These are phyloP conservation scores for Backusella morwellensis DNA, from an alignment of 192 early-diverging fungal genomes.

Conservation along the genomic window DNA sequence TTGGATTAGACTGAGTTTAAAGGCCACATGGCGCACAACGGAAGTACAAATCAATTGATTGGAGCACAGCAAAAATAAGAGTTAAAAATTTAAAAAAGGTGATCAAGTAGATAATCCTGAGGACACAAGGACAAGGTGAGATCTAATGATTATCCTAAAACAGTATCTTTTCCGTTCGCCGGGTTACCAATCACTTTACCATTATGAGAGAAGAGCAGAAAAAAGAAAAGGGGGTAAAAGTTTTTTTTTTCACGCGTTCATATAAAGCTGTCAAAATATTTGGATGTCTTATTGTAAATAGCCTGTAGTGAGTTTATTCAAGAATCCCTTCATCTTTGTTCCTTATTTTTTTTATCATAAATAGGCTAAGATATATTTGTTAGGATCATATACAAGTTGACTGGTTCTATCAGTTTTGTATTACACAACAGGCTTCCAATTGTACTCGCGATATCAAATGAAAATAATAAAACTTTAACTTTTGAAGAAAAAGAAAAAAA, in stretches of 20 bases:
- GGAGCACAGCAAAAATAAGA: background rate
- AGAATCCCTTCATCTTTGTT: background rate
- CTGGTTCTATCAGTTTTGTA: background rate
- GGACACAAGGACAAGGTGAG: constrained; percentile 2
- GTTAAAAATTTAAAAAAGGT: background rate
- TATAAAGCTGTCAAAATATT: background rate
- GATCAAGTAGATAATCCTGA: background rate
- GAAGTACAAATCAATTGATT: background rate
- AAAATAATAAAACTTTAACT: background rate
- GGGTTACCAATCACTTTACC: background rate
- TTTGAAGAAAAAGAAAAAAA: background rate
- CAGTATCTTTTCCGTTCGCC: background rate
- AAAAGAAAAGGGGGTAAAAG: background rate
- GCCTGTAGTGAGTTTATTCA: too few relatives aligned
- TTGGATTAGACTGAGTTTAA: background rate
- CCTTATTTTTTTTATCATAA: background rate
- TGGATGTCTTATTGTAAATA: background rate
- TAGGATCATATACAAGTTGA: background rate
- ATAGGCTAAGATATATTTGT: background rate
- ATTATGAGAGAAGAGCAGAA: background rate
- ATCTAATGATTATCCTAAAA: constrained; percentile 2
- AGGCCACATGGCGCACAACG: constrained; percentile 2
- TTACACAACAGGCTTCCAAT: background rate
- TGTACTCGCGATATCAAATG: background rate
- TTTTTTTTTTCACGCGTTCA: background rate